Percentiles rank a stretch among this genome's conserved stretches.
Evolutionary conservation across 139 green algal species (phyloP).

Genomic region (Closterium sp.): DNA sequence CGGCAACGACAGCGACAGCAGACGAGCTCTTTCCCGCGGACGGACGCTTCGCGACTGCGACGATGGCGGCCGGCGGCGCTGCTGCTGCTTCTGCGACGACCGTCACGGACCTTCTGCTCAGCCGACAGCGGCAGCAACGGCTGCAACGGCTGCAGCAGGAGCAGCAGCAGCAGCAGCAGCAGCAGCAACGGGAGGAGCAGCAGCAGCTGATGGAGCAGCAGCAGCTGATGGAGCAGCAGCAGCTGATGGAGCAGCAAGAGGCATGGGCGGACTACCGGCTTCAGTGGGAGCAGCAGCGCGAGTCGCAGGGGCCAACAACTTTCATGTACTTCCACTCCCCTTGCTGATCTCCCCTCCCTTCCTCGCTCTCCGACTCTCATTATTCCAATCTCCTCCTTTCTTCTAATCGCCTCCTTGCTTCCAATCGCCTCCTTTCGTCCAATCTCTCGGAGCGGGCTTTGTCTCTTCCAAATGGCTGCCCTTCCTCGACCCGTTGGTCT

Average conservation of each 20-base stretch:
- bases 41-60: too few species aligned
- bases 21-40: neutral
- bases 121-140: neutral
- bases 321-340: neutral
- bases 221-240: neutral
- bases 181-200: neutral
- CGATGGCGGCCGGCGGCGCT: neutral
- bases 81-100: too few species aligned
- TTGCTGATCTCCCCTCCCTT: neutral
- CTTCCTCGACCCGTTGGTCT: too few species aligned
- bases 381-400: neutral
- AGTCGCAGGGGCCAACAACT: neutral
- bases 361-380: neutral
- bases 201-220: neutral
- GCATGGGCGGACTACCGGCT: neutral
- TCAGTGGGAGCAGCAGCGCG: neutral
- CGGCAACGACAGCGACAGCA: too few species aligned
- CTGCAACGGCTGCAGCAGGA: neutral
- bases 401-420: neutral
- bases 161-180: neutral
- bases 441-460: too few species aligned
- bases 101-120: neutral
- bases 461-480: too few species aligned
- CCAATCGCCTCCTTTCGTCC: neutral
- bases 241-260: neutral